Evolutionary conservation across 2,329 filamentous ascomycete species (phyloP).

Genomic region (Sphaerulina vaccinii): DNA sequence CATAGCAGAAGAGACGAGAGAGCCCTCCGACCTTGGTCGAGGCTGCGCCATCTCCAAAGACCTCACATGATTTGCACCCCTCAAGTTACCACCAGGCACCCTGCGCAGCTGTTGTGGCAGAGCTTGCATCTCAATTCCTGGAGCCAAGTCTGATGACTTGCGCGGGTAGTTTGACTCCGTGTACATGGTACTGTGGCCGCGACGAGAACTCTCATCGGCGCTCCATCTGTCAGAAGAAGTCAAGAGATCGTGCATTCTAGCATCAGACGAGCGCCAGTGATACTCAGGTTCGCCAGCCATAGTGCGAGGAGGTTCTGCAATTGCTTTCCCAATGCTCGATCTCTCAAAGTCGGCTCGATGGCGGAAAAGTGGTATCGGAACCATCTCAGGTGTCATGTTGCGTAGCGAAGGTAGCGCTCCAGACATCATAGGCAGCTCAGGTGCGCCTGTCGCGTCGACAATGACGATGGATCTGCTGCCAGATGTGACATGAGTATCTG

Average conservation of each 20-base stretch:
- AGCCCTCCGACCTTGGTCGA: conserved; percentile 45
- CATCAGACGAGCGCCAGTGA: conserved; percentile 19
- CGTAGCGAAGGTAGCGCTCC: conserved; percentile 30
- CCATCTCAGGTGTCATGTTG: conserved; percentile 30
- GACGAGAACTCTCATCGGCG: conserved; percentile 7
- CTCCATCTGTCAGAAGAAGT: conserved; percentile 27
- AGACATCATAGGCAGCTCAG: conserved; percentile 26
- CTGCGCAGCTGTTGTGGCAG: conserved; percentile 44
- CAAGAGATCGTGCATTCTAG: conserved; percentile 31
- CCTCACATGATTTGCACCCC: conserved; percentile 47
- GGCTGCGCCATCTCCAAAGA: conserved; percentile 43
- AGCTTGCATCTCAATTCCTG: conserved; percentile 39
- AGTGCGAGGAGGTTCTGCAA: conserved; percentile 12
- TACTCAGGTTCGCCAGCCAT: conserved; percentile 8
- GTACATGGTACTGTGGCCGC: conserved; percentile 6
- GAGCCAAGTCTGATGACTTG: conserved; percentile 44
- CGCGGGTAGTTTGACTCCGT: conserved; percentile 14
- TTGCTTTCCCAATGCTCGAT: conserved; percentile 5
- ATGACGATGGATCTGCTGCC: conserved; percentile 92
- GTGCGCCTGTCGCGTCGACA: conserved; percentile 67
- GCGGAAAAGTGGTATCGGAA: conserved; percentile 29
- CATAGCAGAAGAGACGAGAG: conserved; percentile 24
- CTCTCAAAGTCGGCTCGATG: conserved; percentile 16
- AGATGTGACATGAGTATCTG: conserved; percentile 61
- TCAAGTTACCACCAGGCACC: conserved; percentile 50